Evolutionary conservation across 345 rosid genomes (phyloP).

Genomic region (Atalantia buxifolia): DNA sequence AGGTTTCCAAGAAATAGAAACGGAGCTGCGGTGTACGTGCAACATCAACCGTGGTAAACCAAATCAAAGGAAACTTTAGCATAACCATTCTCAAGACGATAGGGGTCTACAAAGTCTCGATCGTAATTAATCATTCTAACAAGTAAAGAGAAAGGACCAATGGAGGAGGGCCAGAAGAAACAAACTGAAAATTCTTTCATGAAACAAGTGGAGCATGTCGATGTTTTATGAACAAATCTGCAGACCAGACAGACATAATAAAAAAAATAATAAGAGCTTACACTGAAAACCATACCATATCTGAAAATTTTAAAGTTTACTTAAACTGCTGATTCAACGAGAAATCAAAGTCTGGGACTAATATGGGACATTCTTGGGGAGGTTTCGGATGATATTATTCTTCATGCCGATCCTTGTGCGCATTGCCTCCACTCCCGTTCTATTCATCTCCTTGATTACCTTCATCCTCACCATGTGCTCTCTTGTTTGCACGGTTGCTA

Average conservation of each 20-base stretch:
- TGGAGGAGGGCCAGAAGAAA: background rate
- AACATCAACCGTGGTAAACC: too few species aligned
- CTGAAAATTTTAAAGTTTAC: background rate
- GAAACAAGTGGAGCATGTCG: background rate
- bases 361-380: conserved; percentile 79
- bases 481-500: conserved; percentile 69
- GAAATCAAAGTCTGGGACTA: conserved; percentile 19
- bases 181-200: background rate
- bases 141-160: too few species aligned
- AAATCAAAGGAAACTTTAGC: too few species aligned
- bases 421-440: conserved; percentile 64
- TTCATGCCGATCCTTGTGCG: conserved; percentile 76
- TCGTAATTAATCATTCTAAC: too few species aligned
- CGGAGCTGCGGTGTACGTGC: too few species aligned
- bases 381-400: conserved; percentile 72
- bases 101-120: too few species aligned
- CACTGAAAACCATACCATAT: background rate
- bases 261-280: background rate
- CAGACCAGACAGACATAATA: background rate
- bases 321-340: too few species aligned
- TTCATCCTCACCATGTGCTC: conserved; percentile 78
- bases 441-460: conserved; percentile 65
- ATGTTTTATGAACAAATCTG: background rate
- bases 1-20: too few species aligned
- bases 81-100: too few species aligned